Evolutionary conservation across 768 basidiomycete genomes (phyloP), one percentile per base, ranked within the genome.

Genomic region (Lactarius trivialis): DNA sequence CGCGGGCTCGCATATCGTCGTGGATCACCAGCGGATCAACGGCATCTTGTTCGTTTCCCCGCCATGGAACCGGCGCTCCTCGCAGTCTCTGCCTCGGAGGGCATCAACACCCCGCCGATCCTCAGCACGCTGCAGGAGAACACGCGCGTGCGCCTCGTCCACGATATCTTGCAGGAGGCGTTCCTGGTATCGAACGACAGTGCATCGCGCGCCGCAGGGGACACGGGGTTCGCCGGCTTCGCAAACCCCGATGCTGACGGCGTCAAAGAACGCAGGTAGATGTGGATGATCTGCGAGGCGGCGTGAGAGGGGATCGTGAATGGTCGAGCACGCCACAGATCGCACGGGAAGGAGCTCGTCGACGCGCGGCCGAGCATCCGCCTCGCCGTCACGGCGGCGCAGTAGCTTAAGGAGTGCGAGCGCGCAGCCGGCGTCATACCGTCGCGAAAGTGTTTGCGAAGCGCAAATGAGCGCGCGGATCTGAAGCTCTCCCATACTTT

Each of bases 11-110:
- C 74, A 75, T 19, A 81, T 84, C 41, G 90, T 97, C 33, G 84
- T 93, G 24, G 84, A 99, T 71, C 96, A 97, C 84, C 97, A 97
- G 85, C 93, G 93, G 51, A 97, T 97, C 81, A 98, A 98, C 72
- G 93, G 92, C 19, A 86, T 93, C 3, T 86, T 93, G 0, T 96
- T 93, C 72, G 94, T 99, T 61, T 93, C 78, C 97, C 96, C 1
- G 97, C 97, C 19, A 86, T 95, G 3, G 86, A 95, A 77, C 97
- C 97, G 0, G 84, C 92, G 3, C 81, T 95, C 48, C 85, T 98
- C 41, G 86, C 92, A n/a, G 93, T 93, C 65, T 85, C 88, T 67
- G 91, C 85, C 2, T 94, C 92, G 0, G 88, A 93, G 69, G 92
- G 86, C 6, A 89, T 98, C 73, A 83, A 85, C 69, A 83, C 89